Base-by-base conservation (phyloP, 1,284 basidiomycete genomes). In the Cutaneotrichosporon dermatis region DNA sequence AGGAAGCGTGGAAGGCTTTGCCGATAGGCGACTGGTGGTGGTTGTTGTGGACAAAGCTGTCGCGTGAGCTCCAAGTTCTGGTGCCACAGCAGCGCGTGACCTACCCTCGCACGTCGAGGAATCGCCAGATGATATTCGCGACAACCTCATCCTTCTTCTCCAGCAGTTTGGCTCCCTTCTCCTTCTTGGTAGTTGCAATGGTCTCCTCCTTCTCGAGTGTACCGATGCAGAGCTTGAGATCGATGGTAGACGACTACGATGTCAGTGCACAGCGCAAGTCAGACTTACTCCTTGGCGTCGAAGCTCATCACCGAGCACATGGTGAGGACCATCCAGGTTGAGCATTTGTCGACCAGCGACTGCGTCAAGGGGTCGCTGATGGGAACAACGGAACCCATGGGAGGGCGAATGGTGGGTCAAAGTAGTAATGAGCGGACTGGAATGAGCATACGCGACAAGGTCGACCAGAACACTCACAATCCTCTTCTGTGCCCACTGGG, bases 141-240 rank as follows among this genome's bases (percentile, higher is more conserved):
- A 99, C 95, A 0, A 96, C 83, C 77, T 99, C 96, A 72, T 99
- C 95, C 80, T 99, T 99, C 80, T 96, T 97, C 64, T 98, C 95
- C 40, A 99, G 82, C 4, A 92, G 94, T 52, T 90, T 85, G 49
- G 80, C 78, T 0, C 92, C 92, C 44, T 88, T 82, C 68, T 87
- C 87, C 59, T 92, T 88, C 55, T 64, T 64, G 3, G 93, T 96
- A 48, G 90, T 84, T 40, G 80, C 78, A 0, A 92, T 91, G 25
- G 88, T 82, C 69, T 87, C 87, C 55, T 92, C 89, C 49, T 83
- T 82, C 48, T 85, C 83, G 25, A 95, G 92, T n/a, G 95, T 93
- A 33, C 93, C 92, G 51, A 99, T 82, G 76, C 95, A 98, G 42
- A 99, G 82, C 42, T 90, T 88, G 68, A 99, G 91, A 77, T 99